phyloP scores from a whole-genome alignment of 108 stramenopile genomes.

The Poteriospumella lacustris region DNA sequence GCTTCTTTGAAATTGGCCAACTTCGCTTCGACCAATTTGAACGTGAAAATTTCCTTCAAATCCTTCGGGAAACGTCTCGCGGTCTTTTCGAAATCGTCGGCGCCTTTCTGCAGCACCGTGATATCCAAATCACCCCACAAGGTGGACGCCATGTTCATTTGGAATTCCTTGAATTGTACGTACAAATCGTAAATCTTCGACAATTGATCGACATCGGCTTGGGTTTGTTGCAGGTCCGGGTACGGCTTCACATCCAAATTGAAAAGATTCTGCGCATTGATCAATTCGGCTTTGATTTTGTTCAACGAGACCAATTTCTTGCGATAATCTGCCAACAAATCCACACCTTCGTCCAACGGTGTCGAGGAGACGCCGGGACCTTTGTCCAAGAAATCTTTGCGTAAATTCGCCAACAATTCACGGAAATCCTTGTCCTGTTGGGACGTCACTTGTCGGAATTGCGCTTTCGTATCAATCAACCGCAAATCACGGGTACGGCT shows the following conservation, averaged over 20 bases:
- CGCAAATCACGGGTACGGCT: conserved; percentile 58
- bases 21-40: conserved; percentile 38
- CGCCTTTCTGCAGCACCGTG: conserved; percentile 45
- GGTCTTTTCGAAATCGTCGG: conserved; percentile 50
- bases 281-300: conserved; percentile 38
- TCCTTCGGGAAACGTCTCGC: conserved; percentile 51
- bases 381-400: conserved; percentile 36
- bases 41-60: conserved; percentile 54
- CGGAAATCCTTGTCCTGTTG: conserved; percentile 50
- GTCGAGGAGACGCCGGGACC: conserved; percentile 52
- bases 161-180: conserved; percentile 55
- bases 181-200: conserved; percentile 49
- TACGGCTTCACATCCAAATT: conserved; percentile 53
- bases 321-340: conserved; percentile 47
- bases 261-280: conserved; percentile 64
- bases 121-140: conserved; percentile 60
- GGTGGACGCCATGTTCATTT: conserved; percentile 35
- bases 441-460: conserved; percentile 60
- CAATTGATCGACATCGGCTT: conserved; percentile 47
- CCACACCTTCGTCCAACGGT: conserved; percentile 58
- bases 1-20: conserved; percentile 60
- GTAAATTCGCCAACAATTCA: conserved; percentile 33
- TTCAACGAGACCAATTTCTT: conserved; percentile 29
- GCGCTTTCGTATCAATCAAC: conserved; percentile 54
- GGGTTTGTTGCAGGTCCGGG: conserved; percentile 47